Percentiles rank a stretch among this genome's conserved stretches.
phyloP scores from a whole-genome alignment of 2,329 filamentous ascomycete genomes.

The Fusarium marasasianum region DNA sequence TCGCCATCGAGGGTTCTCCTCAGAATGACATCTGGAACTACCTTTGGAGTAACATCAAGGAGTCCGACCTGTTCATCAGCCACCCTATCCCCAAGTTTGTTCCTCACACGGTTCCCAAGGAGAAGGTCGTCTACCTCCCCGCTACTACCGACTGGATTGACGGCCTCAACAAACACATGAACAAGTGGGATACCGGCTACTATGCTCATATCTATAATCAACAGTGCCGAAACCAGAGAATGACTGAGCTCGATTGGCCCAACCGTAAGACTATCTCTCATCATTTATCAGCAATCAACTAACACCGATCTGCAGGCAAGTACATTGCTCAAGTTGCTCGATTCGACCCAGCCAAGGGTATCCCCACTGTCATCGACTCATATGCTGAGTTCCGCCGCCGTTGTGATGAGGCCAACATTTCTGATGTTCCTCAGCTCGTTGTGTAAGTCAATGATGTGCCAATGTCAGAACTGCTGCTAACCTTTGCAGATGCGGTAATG shows the following conservation, averaged over 20 bases:
- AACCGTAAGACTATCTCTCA: slow-evolving; percentile 48
- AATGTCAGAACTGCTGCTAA: slow-evolving; percentile 2
- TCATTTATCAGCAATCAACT: neutral
- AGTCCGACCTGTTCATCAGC: slow-evolving; percentile 81
- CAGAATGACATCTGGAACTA: slow-evolving; percentile 80
- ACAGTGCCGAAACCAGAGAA: slow-evolving; percentile 66
- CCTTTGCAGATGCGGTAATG: slow-evolving; percentile 70
- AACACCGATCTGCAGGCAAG: slow-evolving; percentile 55
- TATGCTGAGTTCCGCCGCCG: slow-evolving; percentile 77
- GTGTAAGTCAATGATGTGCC: slow-evolving; percentile 55
- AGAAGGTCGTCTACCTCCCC: slow-evolving; percentile 78
- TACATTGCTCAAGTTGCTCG: slow-evolving; percentile 85
- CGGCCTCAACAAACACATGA: slow-evolving; percentile 80
- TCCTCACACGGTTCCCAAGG: slow-evolving; percentile 70
- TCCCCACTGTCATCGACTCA: slow-evolving; percentile 78
- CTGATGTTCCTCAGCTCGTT: slow-evolving; percentile 74
- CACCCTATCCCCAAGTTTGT: slow-evolving; percentile 83
- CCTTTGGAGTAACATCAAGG: slow-evolving; percentile 76
- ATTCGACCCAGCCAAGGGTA: slow-evolving; percentile 86
- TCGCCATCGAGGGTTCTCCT: slow-evolving; percentile 68
- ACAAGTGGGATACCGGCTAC: slow-evolving; percentile 75
- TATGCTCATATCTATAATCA: slow-evolving; percentile 79
- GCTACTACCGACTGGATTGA: slow-evolving; percentile 88
- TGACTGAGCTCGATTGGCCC: slow-evolving; percentile 64
- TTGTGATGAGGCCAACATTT: slow-evolving; percentile 61